A percentile compares a stretch with the other conserved stretches of the same genome.
Evolutionary conservation across 2,329 filamentous ascomycete species (phyloP).

Genomic region (Talaromyces rugulosus): DNA sequence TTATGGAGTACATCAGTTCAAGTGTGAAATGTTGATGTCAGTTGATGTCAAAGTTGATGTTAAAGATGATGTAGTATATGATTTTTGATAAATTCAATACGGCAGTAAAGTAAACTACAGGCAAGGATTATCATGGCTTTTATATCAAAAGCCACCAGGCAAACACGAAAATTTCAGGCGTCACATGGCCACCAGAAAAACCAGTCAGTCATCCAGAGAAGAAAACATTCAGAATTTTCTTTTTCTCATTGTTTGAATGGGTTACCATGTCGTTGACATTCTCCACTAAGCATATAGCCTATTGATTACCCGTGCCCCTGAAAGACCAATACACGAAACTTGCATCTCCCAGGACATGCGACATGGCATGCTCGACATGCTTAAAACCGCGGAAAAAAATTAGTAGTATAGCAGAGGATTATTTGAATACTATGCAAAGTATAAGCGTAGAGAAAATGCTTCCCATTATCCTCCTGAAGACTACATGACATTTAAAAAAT

Average conservation of each 20-base stretch:
- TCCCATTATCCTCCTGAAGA: conserved; percentile 26
- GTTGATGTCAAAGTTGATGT: not conserved
- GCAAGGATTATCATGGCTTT: not conserved
- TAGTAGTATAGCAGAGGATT: not conserved
- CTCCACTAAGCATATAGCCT: conserved; percentile 1
- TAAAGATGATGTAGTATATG: not conserved
- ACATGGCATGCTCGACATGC: not conserved
- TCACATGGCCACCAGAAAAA: conserved; percentile 5
- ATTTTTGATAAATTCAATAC: not conserved
- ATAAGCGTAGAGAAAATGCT: conserved; percentile 21
- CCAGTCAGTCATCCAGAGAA: not conserved
- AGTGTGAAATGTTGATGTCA: not conserved
- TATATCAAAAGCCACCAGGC: conserved; percentile 2
- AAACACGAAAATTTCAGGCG: conserved; percentile 1
- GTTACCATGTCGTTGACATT: not conserved
- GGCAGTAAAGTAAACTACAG: not conserved
- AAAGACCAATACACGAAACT: conserved; percentile 1
- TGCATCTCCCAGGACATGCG: not conserved
- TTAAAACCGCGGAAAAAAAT: not conserved
- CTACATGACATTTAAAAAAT: not conserved
- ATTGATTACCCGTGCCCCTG: conserved; percentile 6
- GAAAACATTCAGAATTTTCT: not conserved
- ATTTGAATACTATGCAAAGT: conserved; percentile 15
- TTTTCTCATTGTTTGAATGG: not conserved
- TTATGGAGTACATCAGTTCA: conserved; percentile 26